A percentile compares a stretch with the other conserved stretches of the same genome.
Conservation (phyloP, 495 filamentous ascomycete species). For the Aspergillus cristatus region DNA sequence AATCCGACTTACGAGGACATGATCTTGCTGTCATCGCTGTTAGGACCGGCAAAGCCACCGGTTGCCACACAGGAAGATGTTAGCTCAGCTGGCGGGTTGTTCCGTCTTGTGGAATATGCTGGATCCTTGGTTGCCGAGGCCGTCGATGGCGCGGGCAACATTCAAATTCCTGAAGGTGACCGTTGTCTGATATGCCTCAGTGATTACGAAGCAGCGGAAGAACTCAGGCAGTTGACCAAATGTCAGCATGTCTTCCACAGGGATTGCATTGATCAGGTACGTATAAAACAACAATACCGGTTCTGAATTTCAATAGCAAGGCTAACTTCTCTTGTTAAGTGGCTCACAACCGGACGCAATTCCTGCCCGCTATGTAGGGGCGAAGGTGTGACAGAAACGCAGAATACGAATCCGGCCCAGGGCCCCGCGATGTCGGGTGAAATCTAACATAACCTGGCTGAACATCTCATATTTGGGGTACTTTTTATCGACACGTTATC, state of each 20-base stretch:
- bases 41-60: slow-evolving; percentile 67
- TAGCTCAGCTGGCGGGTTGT: slow-evolving; percentile 52
- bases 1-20: slow-evolving; percentile 75
- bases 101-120: slow-evolving; percentile 37
- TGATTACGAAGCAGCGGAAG: slow-evolving; percentile 59
- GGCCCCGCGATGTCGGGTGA: slow-evolving; percentile 10
- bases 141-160: slow-evolving; percentile 34
- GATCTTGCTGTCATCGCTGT: slow-evolving; percentile 60
- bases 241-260: slow-evolving; percentile 65
- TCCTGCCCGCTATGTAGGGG: slow-evolving; percentile 68
- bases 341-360: slow-evolving; percentile 72
- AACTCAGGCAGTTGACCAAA: slow-evolving; percentile 52
- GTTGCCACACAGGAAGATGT: slow-evolving; percentile 62
- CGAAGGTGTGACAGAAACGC: slow-evolving; percentile 49
- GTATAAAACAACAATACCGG: slow-evolving; percentile 14
- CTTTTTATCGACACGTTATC: not conserved
- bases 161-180: slow-evolving; percentile 47
- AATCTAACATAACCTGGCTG: not conserved
- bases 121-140: slow-evolving; percentile 43
- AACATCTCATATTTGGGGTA: not conserved
- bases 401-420: slow-evolving; percentile 12
- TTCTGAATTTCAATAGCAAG: not conserved
- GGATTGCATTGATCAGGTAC: slow-evolving; percentile 70
- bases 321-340: slow-evolving; percentile 35
- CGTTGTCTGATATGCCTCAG: slow-evolving; percentile 64